Evolutionary conservation across 768 basidiomycete species (phyloP), one percentile per base, ranked within the genome.

Genomic region (Tylopilus sp.): DNA sequence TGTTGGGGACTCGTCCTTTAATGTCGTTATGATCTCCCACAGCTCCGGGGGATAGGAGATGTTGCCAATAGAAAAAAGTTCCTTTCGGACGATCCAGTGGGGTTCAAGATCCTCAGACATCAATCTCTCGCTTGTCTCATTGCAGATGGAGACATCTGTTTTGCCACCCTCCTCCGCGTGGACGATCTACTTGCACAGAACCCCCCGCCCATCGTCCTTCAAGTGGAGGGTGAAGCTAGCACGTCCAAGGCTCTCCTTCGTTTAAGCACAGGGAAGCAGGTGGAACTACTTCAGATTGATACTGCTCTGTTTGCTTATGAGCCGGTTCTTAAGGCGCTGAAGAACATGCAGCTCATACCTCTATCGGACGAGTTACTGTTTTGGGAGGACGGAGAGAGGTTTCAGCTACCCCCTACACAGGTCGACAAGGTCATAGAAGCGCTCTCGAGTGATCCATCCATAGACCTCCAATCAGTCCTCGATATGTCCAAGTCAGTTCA

Each of bases 291-390:
- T 36, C 81, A 82, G 52, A 81, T 86, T 25, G 78, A 87, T 57
- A 82, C 80, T 0, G 82, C 83, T 0, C 53, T 86, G 4, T 87
- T 87, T 56, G 72, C 86, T 0, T 87, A 78, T 47, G 79, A 85
- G 58, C 84, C 85, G 0, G 72, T 87, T 28, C 73, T 89, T 19
- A 76, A 71, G 34, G 79, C 76, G 1, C 71, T 89, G n/a, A 77
- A 86, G 66, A 63, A 73, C 31, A 77, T 73, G 56, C 72, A 52
- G 12, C 56, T 56, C 2, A 61, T 87, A 11, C 79, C 84, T 1
- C 67, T 87, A 2, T 66, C 75, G 0, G 63, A 71, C 2, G 85
- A 86, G 55, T 56, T 88, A 2, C 55, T 87, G 7, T 73, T 79
- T 26, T 86, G 85, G 85, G 68, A 72, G 1, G 60, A 71, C 3